Base-by-base conservation (phyloP, 108 stramenopile species). In the Nannochloropsis gaditana region DNA sequence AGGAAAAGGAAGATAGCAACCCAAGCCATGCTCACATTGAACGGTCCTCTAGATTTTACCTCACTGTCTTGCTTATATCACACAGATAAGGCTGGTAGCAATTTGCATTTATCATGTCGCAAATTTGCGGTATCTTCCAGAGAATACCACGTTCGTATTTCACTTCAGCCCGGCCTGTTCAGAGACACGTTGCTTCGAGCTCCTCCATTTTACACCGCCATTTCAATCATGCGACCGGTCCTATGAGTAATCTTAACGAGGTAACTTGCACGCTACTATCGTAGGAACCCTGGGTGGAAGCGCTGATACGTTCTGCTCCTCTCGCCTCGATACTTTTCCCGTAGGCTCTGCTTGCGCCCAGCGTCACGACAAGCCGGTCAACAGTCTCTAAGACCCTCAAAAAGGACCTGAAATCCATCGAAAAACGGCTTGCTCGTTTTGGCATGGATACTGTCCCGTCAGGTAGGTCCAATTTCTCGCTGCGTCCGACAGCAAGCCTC, bases 401-500 rank as follows among this genome's bases (percentile, higher is more conserved):
- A n/a, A 73, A 73, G n/a, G 59, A 73, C n/a, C 59, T 73, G 2
- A 73, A 73, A n/a, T 15, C 59, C 59, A 73, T 73, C 59, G 59
- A 73, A 73, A n/a, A 73, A 2, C 59, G 59, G 4, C n/a, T 73
- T 15, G 59, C 59, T n/a, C 59, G 59, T 2, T 73, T 73, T 73
- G 19, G 59, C 19, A 73, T 73, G 59, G 59, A 73, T n/a, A n/a
- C 59, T n/a, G 59, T 3, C 0, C n/a, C n/a, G n/a, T n/a, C 59
- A 73, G 59, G 59, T 73, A 73, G 19, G 59, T 8, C 31, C 31
- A 31, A 31, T 31, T 31, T 31, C 31, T 31, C 31, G 31, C 31
- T 31, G 31, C 31, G 31, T 31, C 31, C 31, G 15, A 73, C 59
- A 73, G 19, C n/a, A n/a, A 3, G 4, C 59, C 2, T 73, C 59